Percentiles rank a stretch among this genome's conserved stretches.
Conservation (phyloP, 2,329 filamentous ascomycete species). For the Aspergillus persii region DNA sequence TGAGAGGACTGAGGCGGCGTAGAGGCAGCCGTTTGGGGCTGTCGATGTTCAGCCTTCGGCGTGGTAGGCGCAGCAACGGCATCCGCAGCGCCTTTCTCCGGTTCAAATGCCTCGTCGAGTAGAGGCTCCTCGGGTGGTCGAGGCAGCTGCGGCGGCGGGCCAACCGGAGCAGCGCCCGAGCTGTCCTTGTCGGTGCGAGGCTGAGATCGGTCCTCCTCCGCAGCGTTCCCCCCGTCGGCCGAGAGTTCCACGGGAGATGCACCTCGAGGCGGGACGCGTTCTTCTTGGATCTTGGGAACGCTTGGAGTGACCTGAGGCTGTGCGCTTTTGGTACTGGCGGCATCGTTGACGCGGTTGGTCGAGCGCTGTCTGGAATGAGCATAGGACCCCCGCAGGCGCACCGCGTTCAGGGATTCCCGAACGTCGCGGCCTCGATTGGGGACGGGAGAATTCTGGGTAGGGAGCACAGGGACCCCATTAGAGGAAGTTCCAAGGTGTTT, state of each 20-base stretch:
- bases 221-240: conserved; percentile 31
- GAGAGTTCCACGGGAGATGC: conserved; percentile 24
- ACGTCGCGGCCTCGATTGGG: conserved; percentile 76
- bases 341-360: conserved; percentile 53
- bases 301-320: conserved; percentile 43
- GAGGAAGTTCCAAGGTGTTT: conserved; percentile 82
- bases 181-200: neutral
- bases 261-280: conserved; percentile 36
- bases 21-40: conserved; percentile 21
- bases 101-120: conserved; percentile 36
- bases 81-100: conserved; percentile 25
- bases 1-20: conserved; percentile 51
- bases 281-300: conserved; percentile 58
- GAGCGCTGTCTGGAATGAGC: conserved; percentile 54
- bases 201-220: conserved; percentile 62
- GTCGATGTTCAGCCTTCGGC: conserved; percentile 23
- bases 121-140: conserved; percentile 35
- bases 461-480: conserved; percentile 82
- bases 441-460: conserved; percentile 50
- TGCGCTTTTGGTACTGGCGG: conserved; percentile 58
- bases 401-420: conserved; percentile 77
- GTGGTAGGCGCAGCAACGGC: conserved; percentile 24
- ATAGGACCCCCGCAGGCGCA: conserved; percentile 58
- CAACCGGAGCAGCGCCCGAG: conserved; percentile 39
- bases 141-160: conserved; percentile 59